Conservation (phyloP, 345 rosid species). For the Dimocarpus longan region DNA sequence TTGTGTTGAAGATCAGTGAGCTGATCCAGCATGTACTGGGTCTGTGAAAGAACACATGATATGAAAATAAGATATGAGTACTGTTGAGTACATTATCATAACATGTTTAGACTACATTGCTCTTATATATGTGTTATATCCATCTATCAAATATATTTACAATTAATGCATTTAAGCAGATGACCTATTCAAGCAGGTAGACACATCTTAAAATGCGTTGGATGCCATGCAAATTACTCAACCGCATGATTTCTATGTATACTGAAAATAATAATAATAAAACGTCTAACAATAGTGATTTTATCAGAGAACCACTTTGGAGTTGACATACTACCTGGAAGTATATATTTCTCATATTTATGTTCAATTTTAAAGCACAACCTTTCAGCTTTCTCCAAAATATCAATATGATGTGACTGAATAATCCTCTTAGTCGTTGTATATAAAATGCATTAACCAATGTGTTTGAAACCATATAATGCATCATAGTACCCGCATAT, state of each 20-base stretch:
- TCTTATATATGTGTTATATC: too few relatives aligned
- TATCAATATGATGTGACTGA: neutral
- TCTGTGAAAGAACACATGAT: constrained; percentile 42
- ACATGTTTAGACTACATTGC: too few relatives aligned
- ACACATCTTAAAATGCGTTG: too few relatives aligned
- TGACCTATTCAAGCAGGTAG: too few relatives aligned
- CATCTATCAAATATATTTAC: neutral
- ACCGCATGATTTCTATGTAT: too few relatives aligned
- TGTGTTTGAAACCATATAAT: neutral
- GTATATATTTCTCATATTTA: neutral
- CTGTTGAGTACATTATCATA: neutral
- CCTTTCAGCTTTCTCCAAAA: neutral
- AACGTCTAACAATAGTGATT: too few relatives aligned
- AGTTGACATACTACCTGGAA: too few relatives aligned
- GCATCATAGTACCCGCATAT: neutral
- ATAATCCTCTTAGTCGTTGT: neutral
- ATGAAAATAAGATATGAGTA: neutral
- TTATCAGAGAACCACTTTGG: too few relatives aligned
- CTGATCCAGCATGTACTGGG: constrained; percentile 91
- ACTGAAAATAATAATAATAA: too few relatives aligned
- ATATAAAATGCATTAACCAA: neutral
- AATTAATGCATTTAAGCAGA: neutral
- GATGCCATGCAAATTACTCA: too few relatives aligned
- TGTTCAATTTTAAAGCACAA: neutral
- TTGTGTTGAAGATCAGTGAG: constrained; percentile 88